Base-by-base conservation (phyloP, 2,329 filamentous ascomycete species). In the Hypoxylon sp. region DNA sequence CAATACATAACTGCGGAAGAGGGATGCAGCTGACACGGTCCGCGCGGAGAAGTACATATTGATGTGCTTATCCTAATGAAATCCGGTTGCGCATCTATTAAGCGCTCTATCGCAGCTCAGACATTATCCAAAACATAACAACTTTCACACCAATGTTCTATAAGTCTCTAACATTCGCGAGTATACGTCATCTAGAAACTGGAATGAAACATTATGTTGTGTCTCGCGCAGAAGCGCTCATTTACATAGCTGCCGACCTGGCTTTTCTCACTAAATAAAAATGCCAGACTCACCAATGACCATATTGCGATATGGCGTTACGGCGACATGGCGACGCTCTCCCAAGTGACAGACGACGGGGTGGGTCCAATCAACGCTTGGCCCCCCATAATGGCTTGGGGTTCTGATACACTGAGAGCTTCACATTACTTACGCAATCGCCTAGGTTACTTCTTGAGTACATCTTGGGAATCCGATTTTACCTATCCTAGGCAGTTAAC, bases 181-280 rank as follows among this genome's bases (percentile, higher is more conserved):
- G 59, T 39, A 34, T 62, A 47, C 58, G 65, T 59, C 55, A 62
- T 59, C 53, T 34, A 24, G 22, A 46, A 46, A 43, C 50, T 24
- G 32, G 20, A 48, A 26, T 57, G 58, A 65, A 65, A 65, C 52
- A 50, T 24, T 34, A 51, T 60, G 39, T 37, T n/a, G 19, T 49
- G 41, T 59, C 48, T 59, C 28, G 13, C 46, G 37, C 43, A 32
- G 55, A 49, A 46, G 20, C 15, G 22, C 15, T 47, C 32, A 30
- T 48, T 56, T 28, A 56, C 24, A 20, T 56, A 5, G 22, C 30
- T 46, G 34, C 32, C 46, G 15, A 53, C 43, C 34, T 39, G 4
- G 28, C 37, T 47, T 39, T 30, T 50, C 19, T 34, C 48, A 2
- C 24, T 4, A 26, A 26, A 26, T n/a, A 28, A 20, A 37, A 46